Percentiles rank a stretch among this genome's conserved stretches.
These are phyloP conservation scores for Prunus salicina DNA, from an alignment of 306 rosid species.

Conservation along the genomic window DNA sequence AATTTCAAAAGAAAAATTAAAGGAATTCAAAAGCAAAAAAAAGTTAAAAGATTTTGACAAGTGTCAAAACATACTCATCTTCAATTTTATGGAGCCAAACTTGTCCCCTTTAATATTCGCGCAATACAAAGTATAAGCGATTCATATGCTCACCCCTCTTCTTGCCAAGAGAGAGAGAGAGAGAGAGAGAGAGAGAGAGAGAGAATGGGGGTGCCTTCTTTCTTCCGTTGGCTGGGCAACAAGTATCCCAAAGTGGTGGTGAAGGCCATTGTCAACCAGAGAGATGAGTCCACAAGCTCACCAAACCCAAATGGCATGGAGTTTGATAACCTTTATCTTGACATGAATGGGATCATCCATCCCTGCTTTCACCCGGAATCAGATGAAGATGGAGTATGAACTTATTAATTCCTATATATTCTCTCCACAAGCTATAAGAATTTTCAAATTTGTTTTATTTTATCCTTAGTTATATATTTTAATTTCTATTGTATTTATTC, in stretches of 20 bases:
- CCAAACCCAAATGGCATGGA: constrained; percentile 30
- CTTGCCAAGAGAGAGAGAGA: neutral
- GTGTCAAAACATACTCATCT: too few relatives aligned
- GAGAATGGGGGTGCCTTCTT: constrained; percentile 60
- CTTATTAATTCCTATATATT: neutral
- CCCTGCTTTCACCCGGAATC: constrained; percentile 52
- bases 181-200: neutral
- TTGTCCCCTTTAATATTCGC: too few relatives aligned
- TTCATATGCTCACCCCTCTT: too few relatives aligned
- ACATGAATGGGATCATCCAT: constrained; percentile 57
- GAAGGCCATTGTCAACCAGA: constrained; percentile 18
- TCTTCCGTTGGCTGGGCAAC: constrained; percentile 40
- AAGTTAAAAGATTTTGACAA: too few relatives aligned
- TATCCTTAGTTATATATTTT: neutral
- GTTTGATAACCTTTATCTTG: constrained; percentile 54
- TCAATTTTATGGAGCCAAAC: too few relatives aligned
- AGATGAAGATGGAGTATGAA: neutral
- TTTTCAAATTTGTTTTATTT: neutral
- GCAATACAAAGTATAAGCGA: too few relatives aligned
- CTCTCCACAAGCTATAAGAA: neutral
- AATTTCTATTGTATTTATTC: neutral
- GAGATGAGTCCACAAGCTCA: neutral
- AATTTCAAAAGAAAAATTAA: too few relatives aligned
- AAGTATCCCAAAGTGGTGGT: constrained; percentile 31
- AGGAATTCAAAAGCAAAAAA: too few relatives aligned